phyloP scores from a whole-genome alignment of 2,329 filamentous ascomycete species.

The Colletotrichum horii region DNA sequence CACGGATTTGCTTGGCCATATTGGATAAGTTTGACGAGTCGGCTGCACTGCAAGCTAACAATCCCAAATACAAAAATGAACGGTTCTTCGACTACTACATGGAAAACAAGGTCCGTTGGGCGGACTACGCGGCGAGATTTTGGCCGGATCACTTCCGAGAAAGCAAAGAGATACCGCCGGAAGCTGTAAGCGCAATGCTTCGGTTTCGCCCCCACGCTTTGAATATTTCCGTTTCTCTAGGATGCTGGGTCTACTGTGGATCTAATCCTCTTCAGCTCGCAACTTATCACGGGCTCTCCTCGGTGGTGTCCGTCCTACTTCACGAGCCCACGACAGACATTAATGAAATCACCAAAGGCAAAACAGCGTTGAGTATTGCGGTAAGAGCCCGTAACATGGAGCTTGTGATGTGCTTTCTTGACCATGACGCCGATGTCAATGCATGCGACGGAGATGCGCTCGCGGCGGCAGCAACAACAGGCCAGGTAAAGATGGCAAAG shows the following conservation, averaged over 20 bases:
- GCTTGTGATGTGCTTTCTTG: neutral
- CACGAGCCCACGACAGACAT: neutral
- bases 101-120: too few species aligned
- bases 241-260: fast-evolving
- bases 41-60: too few species aligned
- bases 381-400: fast-evolving
- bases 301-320: neutral
- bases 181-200: neutral
- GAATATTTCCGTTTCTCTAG: too few species aligned
- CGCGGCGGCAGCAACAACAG: fast-evolving
- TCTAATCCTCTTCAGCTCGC: neutral
- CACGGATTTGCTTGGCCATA: neutral
- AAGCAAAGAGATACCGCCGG: too few species aligned
- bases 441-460: neutral
- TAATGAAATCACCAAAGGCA: neutral
- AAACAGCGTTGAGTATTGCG: neutral
- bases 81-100: too few species aligned
- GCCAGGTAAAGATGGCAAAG: neutral
- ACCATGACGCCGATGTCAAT: neutral
- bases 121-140: fast-evolving
- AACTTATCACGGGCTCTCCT: fast-evolving
- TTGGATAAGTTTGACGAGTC: neutral
- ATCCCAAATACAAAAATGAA: too few species aligned
- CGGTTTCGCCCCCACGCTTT: neutral
- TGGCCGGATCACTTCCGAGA: too few species aligned